Conservation (phyloP, 768 basidiomycete genomes). For the Phlebiopsis flavidoalba region DNA sequence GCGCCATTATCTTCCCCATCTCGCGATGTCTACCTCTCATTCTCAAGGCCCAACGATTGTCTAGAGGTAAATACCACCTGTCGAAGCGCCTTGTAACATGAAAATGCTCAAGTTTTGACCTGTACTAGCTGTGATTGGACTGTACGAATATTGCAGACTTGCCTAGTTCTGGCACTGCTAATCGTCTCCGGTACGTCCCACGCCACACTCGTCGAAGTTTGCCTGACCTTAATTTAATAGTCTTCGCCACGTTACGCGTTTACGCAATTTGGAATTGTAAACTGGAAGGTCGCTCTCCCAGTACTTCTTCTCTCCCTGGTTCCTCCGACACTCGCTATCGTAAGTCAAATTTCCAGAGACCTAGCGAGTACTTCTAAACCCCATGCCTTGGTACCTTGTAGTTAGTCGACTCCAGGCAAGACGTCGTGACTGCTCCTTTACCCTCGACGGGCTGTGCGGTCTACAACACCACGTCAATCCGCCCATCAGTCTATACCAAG, state of each 20-base stretch:
- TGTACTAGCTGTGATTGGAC: constrained; percentile 11
- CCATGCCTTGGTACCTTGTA: not conserved
- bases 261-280: constrained; percentile 17
- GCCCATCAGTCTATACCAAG: constrained; percentile 6
- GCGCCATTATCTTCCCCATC: constrained; percentile 5
- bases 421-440: constrained; percentile 7
- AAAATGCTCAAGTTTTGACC: not conserved
- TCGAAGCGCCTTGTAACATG: not conserved
- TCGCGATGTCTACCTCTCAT: not conserved
- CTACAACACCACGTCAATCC: not conserved
- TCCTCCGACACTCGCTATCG: constrained; percentile 9
- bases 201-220: not conserved
- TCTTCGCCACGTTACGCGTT: constrained; percentile 13
- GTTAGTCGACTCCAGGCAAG: constrained; percentile 6
- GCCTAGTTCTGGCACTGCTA: constrained; percentile 3
- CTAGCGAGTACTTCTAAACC: not conserved
- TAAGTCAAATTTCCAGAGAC: not conserved
- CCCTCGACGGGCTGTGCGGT: constrained; percentile 17
- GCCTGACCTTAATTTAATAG: not conserved
- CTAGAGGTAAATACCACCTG: not conserved
- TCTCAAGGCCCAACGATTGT: not conserved
- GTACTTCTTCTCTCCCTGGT: constrained; percentile 14
- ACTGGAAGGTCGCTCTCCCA: constrained; percentile 15
- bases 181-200: constrained; percentile 11
- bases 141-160: constrained; percentile 12